These are phyloP conservation scores for Alternaria sp. DNA, from an alignment of 2,329 filamentous ascomycete genomes.

Conservation along the genomic window DNA sequence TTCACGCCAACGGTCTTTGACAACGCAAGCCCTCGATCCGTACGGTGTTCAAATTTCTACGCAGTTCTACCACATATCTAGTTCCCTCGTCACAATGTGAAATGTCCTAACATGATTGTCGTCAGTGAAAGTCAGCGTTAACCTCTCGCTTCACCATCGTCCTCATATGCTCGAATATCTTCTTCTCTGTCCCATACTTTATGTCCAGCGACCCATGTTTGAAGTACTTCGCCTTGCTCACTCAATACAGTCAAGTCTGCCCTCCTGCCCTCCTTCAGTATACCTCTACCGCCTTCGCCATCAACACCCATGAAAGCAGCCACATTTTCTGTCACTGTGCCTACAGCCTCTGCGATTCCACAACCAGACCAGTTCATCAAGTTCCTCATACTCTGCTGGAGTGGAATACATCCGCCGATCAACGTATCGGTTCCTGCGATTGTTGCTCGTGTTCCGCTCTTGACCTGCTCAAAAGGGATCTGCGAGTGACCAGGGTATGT, in stretches of 20 bases:
- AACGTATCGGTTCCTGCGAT: conserved; percentile 64
- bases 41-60: neutral
- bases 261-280: conserved; percentile 55
- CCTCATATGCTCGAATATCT: conserved; percentile 34
- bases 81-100: neutral
- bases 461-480: conserved; percentile 60
- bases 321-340: conserved; percentile 61
- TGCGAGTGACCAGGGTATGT: conserved; percentile 62
- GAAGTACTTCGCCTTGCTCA: conserved; percentile 56
- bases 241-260: conserved; percentile 61
- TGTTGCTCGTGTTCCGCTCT: conserved; percentile 59
- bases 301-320: conserved; percentile 60
- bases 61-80: neutral
- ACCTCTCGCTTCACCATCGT: conserved; percentile 40
- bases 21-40: neutral
- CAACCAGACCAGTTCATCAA: conserved; percentile 59
- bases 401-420: conserved; percentile 61
- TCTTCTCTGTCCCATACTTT: conserved; percentile 58
- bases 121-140: neutral
- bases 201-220: conserved; percentile 62
- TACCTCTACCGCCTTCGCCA: conserved; percentile 52
- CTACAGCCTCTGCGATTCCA: conserved; percentile 58
- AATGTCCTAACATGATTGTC: neutral
- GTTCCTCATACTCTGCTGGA: conserved; percentile 63
- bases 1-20: neutral